Base-by-base conservation (phyloP, 2,329 filamentous ascomycete species). In the Monilinia vaccinii-corymbosi region DNA sequence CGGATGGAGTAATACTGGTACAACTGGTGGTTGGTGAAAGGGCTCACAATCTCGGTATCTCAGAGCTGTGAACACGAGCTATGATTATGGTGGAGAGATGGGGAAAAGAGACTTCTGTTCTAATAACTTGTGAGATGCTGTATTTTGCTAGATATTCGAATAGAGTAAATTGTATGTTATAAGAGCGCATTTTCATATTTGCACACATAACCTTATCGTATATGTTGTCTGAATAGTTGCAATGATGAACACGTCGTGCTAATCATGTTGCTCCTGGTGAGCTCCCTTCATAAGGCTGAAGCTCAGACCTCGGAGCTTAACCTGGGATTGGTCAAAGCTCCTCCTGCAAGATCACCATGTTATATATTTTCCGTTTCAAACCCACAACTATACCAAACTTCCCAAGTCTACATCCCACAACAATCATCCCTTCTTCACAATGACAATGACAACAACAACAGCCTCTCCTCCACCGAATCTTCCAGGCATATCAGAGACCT, bases 401-500 rank as follows among this genome's bases (percentile, higher is more conserved):
- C 16, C 0, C 11, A 32, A n/a, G 2, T n/a, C 23, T 5, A 9
- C 16, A 40, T 40, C 38, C 8, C 16, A 40, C 3, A 16, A 34
- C 32, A 34, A 36, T 14, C 14, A 14, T 36, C 34, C 13, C 34
- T 36, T 36, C 11, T 14, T n/a, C 18, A 44, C 1, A 1, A 53
- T 44, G 38, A 44, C 1, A 1, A 53, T 44, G 38, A 32, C 38
- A 16, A 31, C 28, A 28, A 23, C 21, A 10, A 25, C 25, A 28
- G 25, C 9, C 6, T 10, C 42, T 5, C 32, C 23, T 18, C 31
- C 18, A 13, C 1, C n/a, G 46, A 21, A 32, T 11, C 14, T 25
- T 8, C 28, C 21, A 13, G 9, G n/a, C 16, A 16, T 11, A 4
- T 28, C 60, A 16, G 65, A 58, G 1, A 46, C 66, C 23, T 65